Conservation (phyloP, 2,329 filamentous ascomycete species). For the Cladosporium oxysporum region DNA sequence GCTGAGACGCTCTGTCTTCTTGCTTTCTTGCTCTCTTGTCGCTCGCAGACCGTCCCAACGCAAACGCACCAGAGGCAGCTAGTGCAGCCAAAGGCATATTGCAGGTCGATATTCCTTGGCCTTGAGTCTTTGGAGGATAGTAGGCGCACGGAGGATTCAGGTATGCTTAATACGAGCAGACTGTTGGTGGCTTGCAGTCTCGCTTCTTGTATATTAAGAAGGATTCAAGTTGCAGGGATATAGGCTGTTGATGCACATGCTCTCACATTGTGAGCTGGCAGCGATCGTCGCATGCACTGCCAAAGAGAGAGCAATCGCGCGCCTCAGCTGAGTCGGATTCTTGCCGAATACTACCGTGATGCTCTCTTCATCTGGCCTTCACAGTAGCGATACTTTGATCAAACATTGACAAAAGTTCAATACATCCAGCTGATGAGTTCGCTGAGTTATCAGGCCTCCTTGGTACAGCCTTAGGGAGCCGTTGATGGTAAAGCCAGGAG, state of each 20-base stretch:
- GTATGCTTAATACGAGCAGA: not conserved
- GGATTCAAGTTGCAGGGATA: not conserved
- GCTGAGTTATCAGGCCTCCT: not conserved
- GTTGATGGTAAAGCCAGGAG: not conserved
- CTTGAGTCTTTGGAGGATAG: not conserved
- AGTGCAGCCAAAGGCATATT: not conserved
- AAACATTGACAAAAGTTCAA: not conserved
- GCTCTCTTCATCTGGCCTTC: not conserved
- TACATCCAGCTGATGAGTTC: not conserved
- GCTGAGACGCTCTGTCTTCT: constrained; percentile 5
- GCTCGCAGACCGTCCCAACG: constrained; percentile 8
- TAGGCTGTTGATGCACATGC: not conserved
- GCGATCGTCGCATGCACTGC: not conserved
- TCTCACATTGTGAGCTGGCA: not conserved
- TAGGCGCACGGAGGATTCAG: not conserved
- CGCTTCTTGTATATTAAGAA: not conserved
- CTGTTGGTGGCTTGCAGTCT: not conserved
- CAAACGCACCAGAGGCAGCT: constrained; percentile 15
- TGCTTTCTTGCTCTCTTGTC: constrained; percentile 17
- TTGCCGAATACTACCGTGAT: not conserved
- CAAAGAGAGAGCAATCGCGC: not conserved
- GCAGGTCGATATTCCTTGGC: not conserved
- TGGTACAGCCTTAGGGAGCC: not conserved
- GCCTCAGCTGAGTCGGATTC: constrained; percentile 1
- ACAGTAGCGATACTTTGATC: not conserved